These are phyloP conservation scores for Macrophomina pseudophaseolina DNA, from an alignment of 2,329 filamentous ascomycete genomes.

Conservation along the genomic window DNA sequence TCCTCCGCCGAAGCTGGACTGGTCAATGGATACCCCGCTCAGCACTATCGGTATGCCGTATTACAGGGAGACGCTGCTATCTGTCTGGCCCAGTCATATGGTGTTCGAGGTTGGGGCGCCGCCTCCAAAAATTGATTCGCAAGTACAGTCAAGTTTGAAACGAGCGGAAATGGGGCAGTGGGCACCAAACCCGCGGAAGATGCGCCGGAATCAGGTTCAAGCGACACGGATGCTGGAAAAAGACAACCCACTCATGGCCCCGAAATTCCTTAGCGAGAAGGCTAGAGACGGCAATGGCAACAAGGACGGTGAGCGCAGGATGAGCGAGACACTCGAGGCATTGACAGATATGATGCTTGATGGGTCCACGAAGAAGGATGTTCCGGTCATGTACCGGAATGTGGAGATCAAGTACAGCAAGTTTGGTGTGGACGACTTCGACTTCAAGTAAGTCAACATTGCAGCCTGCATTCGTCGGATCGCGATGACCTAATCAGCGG, in stretches of 20 bases:
- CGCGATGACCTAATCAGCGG: neutral
- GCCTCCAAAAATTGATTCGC: slow-evolving; percentile 73
- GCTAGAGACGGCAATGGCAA: slow-evolving; percentile 56
- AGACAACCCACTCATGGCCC: slow-evolving; percentile 71
- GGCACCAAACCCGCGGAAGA: slow-evolving; percentile 75
- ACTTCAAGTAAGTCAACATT: slow-evolving; percentile 73
- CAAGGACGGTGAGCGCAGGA: slow-evolving; percentile 40
- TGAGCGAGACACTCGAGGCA: slow-evolving; percentile 66
- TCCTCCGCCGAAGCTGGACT: slow-evolving; percentile 67
- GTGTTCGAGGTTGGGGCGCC: slow-evolving; percentile 86
- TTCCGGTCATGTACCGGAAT: slow-evolving; percentile 86
- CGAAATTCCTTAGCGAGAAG: slow-evolving; percentile 95
- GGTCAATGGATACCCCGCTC: slow-evolving; percentile 75
- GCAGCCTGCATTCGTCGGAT: neutral
- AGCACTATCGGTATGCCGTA: slow-evolving; percentile 90
- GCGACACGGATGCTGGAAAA: slow-evolving; percentile 69
- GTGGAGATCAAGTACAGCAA: slow-evolving; percentile 99
- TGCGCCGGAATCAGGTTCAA: slow-evolving; percentile 81
- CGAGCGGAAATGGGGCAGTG: slow-evolving; percentile 77
- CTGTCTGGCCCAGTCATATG: slow-evolving; percentile 85
- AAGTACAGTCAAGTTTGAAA: slow-evolving; percentile 71
- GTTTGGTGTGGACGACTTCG: slow-evolving; percentile 98
- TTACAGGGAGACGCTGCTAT: slow-evolving; percentile 86
- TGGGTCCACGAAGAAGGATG: slow-evolving; percentile 75
- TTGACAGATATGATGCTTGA: slow-evolving; percentile 73